Percentiles rank a stretch among this genome's conserved stretches.
These are phyloP conservation scores for Erythrophleum fordii DNA, from an alignment of 306 rosid genomes.

Conservation along the genomic window DNA sequence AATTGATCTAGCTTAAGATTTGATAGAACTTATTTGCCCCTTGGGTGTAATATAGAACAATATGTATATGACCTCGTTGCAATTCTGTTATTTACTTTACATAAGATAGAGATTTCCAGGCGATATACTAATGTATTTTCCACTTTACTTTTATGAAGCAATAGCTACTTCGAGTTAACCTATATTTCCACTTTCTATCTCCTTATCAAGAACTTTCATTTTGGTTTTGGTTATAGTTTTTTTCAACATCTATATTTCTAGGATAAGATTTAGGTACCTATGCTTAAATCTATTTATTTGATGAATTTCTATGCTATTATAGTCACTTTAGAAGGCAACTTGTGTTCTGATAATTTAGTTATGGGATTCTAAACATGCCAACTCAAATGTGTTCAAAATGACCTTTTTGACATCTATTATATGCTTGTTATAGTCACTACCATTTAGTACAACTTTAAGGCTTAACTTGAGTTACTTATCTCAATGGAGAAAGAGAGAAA, in stretches of 20 bases:
- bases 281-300: background rate
- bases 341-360: slow-evolving; percentile 3
- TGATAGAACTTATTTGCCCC: no score
- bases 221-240: no score
- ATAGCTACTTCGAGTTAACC: background rate
- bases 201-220: background rate
- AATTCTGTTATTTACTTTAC: background rate
- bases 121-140: background rate
- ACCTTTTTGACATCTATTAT: background rate
- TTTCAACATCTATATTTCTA: no score
- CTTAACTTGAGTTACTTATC: no score
- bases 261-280: no score
- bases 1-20: background rate
- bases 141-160: background rate
- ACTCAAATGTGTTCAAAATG: background rate
- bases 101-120: slow-evolving; percentile 6
- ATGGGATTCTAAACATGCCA: background rate
- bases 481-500: no score
- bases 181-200: background rate
- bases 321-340: background rate
- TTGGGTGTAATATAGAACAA: no score
- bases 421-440: background rate
- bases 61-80: background rate
- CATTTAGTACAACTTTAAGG: no score
- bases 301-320: background rate